These are phyloP conservation scores for Sphagnum magellanicum DNA, from an alignment of 228 moss, liverwort and hornwort species.

Conservation along the genomic window DNA sequence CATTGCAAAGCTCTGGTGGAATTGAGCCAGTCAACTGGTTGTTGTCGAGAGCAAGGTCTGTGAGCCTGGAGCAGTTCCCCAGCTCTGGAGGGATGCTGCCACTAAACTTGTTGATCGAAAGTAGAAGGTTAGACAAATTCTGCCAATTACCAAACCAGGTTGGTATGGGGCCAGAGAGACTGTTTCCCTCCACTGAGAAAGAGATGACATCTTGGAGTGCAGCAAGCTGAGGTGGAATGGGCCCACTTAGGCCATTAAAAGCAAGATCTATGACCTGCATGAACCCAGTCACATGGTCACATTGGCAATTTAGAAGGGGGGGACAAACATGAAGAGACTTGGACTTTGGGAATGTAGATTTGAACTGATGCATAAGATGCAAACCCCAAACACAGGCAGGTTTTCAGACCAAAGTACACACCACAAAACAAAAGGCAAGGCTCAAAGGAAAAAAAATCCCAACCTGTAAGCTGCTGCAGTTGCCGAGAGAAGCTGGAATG, in stretches of 20 bases:
- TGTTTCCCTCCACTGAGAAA: slow-evolving; percentile 37
- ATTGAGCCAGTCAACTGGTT: slow-evolving; percentile 32
- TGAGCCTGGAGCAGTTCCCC: slow-evolving; percentile 22
- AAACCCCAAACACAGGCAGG: too few species aligned
- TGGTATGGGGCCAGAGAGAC: slow-evolving; percentile 31
- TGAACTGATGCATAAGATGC: too few species aligned
- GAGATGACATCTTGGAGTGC: slow-evolving; percentile 18
- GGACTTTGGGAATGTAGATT: too few species aligned
- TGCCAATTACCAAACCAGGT: slow-evolving; percentile 36
- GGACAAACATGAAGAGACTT: too few species aligned
- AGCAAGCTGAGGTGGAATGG: slow-evolving; percentile 32
- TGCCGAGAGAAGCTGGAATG: slow-evolving; percentile 37
- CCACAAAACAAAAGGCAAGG: not conserved
- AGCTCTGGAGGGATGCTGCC: slow-evolving; percentile 35
- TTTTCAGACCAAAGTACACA: too few species aligned
- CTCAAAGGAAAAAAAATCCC: not conserved
- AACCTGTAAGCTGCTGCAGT: slow-evolving; percentile 35
- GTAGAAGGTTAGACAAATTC: slow-evolving; percentile 36
- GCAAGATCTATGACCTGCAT: slow-evolving; percentile 47
- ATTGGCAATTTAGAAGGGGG: not conserved
- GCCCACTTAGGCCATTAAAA: slow-evolving; percentile 29
- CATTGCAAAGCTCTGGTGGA: slow-evolving; percentile 24
- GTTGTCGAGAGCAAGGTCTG: slow-evolving; percentile 31
- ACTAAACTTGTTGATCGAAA: slow-evolving; percentile 31
- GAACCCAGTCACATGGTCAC: not conserved